A percentile compares a stretch with the other conserved stretches of the same genome.
phyloP scores from a whole-genome alignment of 768 basidiomycete species.

The Rhizopogon salebrosus region DNA sequence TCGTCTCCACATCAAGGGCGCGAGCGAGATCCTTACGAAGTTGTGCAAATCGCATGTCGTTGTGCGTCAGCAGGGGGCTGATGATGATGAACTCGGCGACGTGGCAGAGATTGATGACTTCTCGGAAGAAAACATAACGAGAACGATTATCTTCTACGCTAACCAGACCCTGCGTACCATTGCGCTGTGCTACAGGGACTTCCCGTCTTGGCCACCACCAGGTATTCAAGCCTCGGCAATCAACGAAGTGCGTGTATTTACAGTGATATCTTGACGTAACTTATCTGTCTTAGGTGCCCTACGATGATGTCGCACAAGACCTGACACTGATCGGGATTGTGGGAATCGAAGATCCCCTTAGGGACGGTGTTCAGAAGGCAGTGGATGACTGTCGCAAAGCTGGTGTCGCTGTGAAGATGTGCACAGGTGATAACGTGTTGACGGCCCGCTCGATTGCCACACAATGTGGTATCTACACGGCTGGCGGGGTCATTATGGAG shows the following conservation, averaged over 20 bases:
- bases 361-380: conserved; percentile 83
- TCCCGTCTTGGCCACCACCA: conserved; percentile 78
- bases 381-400: conserved; percentile 84
- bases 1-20: conserved; percentile 86
- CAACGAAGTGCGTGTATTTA: conserved; percentile 44
- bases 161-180: conserved; percentile 94
- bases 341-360: conserved; percentile 95
- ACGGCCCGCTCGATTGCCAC: conserved; percentile 94
- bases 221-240: conserved; percentile 34
- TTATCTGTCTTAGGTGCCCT: conserved; percentile 47
- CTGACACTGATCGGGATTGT: conserved; percentile 85
- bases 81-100: conserved; percentile 14
- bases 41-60: conserved; percentile 70
- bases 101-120: conserved; percentile 59
- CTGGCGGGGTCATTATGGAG: conserved; percentile 97
- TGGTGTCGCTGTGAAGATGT: conserved; percentile 96
- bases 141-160: conserved; percentile 97
- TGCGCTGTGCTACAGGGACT: conserved; percentile 89
- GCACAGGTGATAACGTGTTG: conserved; percentile 95
- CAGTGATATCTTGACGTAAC: conserved; percentile 5
- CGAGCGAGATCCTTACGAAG: conserved; percentile 87
- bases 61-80: conserved; percentile 33
- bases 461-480: conserved; percentile 92
- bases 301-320: conserved; percentile 60
- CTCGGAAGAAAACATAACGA: conserved; percentile 75